Evolutionary conservation across 768 basidiomycete genomes (phyloP), one percentile per base, ranked within the genome.

Genomic region (Rhizopogon roseolus): DNA sequence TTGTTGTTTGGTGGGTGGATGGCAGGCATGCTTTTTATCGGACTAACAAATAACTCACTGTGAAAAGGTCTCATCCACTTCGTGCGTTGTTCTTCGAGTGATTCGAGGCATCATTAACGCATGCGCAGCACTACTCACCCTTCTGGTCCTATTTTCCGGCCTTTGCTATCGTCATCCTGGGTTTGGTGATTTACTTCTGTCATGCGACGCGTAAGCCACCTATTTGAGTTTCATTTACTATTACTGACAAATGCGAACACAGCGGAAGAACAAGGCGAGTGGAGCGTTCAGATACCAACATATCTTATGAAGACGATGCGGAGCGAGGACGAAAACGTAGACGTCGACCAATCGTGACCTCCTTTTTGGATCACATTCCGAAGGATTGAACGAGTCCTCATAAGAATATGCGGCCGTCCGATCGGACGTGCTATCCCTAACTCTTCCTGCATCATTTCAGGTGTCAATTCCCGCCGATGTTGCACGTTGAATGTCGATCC

Each of bases 81-180:
- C 37, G 54, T 55, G 41, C 28, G 54, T 55, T 14, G 16, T 27
- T 7, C 28, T 32, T 19, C 16, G 5, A 27, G 32, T 14, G 6
- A n/a, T 2, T n/a, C 13, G 11, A 19, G 10, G 10, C 41, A 27
- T 14, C 22, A 27, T 43, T 34, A 4, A 19, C 10, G 34, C 27
- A 17, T 16, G 13, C 42, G 25, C 55, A 89, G 87, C 84, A 88
- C 58, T 90, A 85, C 72, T 64, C 68, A 48, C 88, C 88, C n/a
- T 90, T 80, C 73, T 91, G 88, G 87, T 77, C 90, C 11, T 90
- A 92, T 76, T 92, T 92, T 67, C 70, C 83, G 57, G 78, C 88
- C 0, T 92, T 85, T 62, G 79, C 70, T 0, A 73, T 90, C 34
- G 81, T 89, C 56, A 71, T 90, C 41, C 52, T 71, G 27, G 88